Evolutionary conservation across 148 eudicot genomes (phyloP), one percentile per base, ranked within the genome.

Genomic region (Mesembryanthemum crystallinum): DNA sequence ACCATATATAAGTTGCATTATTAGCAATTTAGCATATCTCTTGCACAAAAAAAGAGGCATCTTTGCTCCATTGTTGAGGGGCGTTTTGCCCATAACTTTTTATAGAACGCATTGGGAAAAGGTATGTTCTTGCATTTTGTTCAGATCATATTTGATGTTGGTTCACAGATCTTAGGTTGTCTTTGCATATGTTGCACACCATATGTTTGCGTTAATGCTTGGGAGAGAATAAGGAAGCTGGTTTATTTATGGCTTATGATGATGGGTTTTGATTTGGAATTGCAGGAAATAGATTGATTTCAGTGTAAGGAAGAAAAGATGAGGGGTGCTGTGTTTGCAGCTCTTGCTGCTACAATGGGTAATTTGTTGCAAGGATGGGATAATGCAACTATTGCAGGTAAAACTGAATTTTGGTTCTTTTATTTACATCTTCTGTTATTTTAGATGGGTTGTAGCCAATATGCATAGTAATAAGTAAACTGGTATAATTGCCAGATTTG

Each of bases 341-440:
- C 99, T 1, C 59, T 92, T 79, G 91, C 92, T 80, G 97, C 99
- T 13, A 83, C 99, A 64, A 84, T 95, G 85, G 99, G 99, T 59
- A 95, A 92, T 84, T 25, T 95, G 85, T 84, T 92, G 88, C 99
- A 95, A 85, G 99, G 99, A 82, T 95, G 99, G 99, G 99, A 95
- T 75, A 95, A 90, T 82, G 99, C 99, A 45, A 90, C 96, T n/a
- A 92, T 95, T 59, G 97, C 99, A 81, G 99, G 99, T 95, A 78
- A 74, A 69, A 35, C 25, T 30, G 33, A 23, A 64, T 29, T 51
- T 69, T 49, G 42, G 57, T 51, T 47, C 37, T 67, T 79, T 73
- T 39, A 28, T 32, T 74, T 14, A 1, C 61, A 61, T 42, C 32
- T 27, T 25, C 23, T 1, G 14, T 45, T 45, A 45, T 9, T 63